Evolutionary conservation across 192 early-diverging fungal genomes (phyloP).

Genomic region (Chytriomyces confervae): DNA sequence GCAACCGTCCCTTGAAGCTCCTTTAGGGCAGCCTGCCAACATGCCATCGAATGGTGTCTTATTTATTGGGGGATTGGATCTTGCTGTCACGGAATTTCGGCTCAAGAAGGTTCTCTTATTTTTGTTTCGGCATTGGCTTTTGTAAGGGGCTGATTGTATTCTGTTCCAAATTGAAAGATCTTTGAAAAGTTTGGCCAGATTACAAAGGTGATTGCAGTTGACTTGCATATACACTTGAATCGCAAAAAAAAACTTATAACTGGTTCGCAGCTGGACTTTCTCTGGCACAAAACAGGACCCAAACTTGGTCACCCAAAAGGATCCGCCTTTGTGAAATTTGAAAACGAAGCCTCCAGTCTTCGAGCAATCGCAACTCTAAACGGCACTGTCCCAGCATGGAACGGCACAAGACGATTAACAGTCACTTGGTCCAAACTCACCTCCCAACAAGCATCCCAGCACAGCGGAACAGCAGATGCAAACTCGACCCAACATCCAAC

Average conservation of each 20-base stretch:
- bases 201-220: background rate
- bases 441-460: background rate
- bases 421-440: conserved; percentile 20
- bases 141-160: background rate
- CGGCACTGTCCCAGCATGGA: conserved; percentile 22
- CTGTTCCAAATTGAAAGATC: background rate
- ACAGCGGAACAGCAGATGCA: no score
- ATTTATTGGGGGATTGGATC: conserved; percentile 25
- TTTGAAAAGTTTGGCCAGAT: conserved; percentile 27
- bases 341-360: background rate
- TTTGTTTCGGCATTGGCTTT: background rate
- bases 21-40: no score
- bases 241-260: background rate
- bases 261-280: conserved; percentile 14
- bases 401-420: conserved; percentile 7
- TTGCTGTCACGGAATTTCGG: conserved; percentile 27
- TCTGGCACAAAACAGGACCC: conserved; percentile 23
- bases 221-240: background rate
- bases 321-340: conserved; percentile 24
- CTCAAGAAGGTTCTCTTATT: conserved; percentile 8
- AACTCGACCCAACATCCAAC: background rate
- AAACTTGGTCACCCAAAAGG: conserved; percentile 28
- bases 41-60: background rate
- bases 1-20: background rate
- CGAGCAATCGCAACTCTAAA: conserved; percentile 7